Evolutionary conservation across 768 basidiomycete genomes (phyloP).

Genomic region (Mycena belliarum): DNA sequence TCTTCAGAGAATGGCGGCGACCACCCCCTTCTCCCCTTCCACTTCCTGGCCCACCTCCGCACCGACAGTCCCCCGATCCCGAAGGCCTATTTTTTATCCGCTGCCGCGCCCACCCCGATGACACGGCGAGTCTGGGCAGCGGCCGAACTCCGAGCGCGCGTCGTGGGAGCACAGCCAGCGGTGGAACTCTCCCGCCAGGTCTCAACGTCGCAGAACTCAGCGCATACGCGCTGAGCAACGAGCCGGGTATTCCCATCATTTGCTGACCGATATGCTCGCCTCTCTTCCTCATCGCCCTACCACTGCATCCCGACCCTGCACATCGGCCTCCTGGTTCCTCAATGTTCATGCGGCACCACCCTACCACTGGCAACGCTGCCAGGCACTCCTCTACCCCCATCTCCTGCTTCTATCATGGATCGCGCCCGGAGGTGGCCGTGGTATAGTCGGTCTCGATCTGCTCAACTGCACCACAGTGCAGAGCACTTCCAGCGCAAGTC

Average conservation of each 20-base stretch:
- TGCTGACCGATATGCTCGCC: conserved; percentile 20
- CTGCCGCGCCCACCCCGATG: conserved; percentile 33
- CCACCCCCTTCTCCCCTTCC: conserved; percentile 16
- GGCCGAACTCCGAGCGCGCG: too few species aligned
- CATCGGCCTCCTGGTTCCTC: conserved; percentile 86
- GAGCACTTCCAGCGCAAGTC: conserved; percentile 77
- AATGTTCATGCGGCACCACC: conserved; percentile 86
- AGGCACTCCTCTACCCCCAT: conserved; percentile 80
- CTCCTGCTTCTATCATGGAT: conserved; percentile 88
- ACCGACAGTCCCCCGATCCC: conserved; percentile 22
- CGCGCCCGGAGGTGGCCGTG: conserved; percentile 78
- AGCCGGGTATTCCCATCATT: conserved; percentile 35
- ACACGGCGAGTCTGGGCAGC: conserved; percentile 26
- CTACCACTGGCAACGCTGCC: conserved; percentile 80
- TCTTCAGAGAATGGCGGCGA: not conserved
- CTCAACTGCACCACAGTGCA: conserved; percentile 86
- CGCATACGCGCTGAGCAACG: conserved; percentile 49
- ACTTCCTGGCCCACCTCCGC: not conserved
- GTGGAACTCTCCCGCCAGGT: conserved; percentile 36
- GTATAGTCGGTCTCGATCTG: conserved; percentile 84
- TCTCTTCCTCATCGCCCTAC: conserved; percentile 16
- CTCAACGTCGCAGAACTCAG: conserved; percentile 48
- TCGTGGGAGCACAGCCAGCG: conserved; percentile 33
- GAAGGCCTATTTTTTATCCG: conserved; percentile 51
- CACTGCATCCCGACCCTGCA: conserved; percentile 47